Evolutionary conservation across 1,139 yeast genomes (phyloP), one percentile per base, ranked within the genome.

Genomic region (Yamadazyma diospyri): DNA sequence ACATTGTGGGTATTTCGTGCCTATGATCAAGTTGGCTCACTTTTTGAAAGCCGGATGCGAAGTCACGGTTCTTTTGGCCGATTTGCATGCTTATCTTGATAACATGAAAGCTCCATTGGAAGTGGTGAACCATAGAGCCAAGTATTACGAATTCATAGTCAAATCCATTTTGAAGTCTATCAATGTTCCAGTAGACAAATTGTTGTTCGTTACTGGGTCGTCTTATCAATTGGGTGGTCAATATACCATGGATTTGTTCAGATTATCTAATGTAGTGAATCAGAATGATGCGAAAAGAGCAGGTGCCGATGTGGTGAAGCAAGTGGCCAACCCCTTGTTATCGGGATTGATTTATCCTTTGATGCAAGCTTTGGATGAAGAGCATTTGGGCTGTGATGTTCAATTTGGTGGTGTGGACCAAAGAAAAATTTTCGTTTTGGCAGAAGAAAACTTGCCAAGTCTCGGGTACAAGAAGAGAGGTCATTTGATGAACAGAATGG

Each of bases 371-470:
- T 74, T 94, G 41, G 99, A 94, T 60, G 99, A 94, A 64, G 83
- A 94, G 53, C 81, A 82, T 59, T 76, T 94, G 53, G 83, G 69
- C 21, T 89, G 80, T 23, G 99, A 94, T 60, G 96, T 78, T 14
- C 98, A 94, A 64, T 89, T 94, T 53, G 99, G 99, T 45, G 99
- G 99, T 59, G 95, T 92, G 35, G 99, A 94, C 60, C 99, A 94
- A 69, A 81, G 99, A 63, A 94, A 94, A 69, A 94, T 94, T 53
- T 94, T 94, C 50, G 97, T 89, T 25, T 74, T 94, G 40, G 98
- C 98, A 6, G 98, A 94, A 62, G 98, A 94, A 64, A 82, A 85
- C 64, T 76, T 94, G 54, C 92, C 81, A 32, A 57, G 78, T 32
- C 54, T 94, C 38, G 97, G 97, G 24, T 92, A 89, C 80, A 86